Evolutionary conservation across 345 rosid species (phyloP), one percentile per base, ranked within the genome.

Genomic region (Populus ilicifolia): DNA sequence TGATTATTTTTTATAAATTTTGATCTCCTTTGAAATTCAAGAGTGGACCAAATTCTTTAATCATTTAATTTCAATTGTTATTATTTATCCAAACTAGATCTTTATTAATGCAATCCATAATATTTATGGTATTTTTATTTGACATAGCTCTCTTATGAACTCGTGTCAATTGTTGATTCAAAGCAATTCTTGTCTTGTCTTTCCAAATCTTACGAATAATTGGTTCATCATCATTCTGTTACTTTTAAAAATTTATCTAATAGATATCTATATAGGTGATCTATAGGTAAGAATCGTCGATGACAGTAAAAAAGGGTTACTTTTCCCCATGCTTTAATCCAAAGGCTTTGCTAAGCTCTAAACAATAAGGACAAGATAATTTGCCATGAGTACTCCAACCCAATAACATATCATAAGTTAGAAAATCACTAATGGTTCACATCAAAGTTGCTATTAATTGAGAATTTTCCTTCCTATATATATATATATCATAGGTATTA

Each of bases 1-100:
- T 0, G 3, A 21, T 54, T 54, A 7, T 2, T 21, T 10, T 3
- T 54, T 21, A 0, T 0, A 21, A 0, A 2, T 21, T 54, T 1
- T 0, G 12, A 54, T 54, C 12, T 8, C 10, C 4, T 8, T 54
- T 2, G 4, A 2, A 54, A 54, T 54, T 21, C 12, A 20, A 0
- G 1, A 1, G 5, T 21, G 0, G 1, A 54, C 5, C 12, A 54
- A 54, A 54, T 8, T 54, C 0, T 21, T 54, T 21, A 0, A 54
- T 54, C 12, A 21, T 21, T 1, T 8, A 0, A 54, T 54, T 54
- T 4, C 25, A 54, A 21, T 8, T 1, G 0, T 54, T 0, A 2
- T 52, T 52, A 0, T 20, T 2, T 18, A 20, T 52, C 23, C 23
- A 52, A 20, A 52, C 0, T 1, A 0, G 61, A 52, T 4, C 23